Conservation (phyloP, 495 filamentous ascomycete genomes). For the Penicillium lividum region DNA sequence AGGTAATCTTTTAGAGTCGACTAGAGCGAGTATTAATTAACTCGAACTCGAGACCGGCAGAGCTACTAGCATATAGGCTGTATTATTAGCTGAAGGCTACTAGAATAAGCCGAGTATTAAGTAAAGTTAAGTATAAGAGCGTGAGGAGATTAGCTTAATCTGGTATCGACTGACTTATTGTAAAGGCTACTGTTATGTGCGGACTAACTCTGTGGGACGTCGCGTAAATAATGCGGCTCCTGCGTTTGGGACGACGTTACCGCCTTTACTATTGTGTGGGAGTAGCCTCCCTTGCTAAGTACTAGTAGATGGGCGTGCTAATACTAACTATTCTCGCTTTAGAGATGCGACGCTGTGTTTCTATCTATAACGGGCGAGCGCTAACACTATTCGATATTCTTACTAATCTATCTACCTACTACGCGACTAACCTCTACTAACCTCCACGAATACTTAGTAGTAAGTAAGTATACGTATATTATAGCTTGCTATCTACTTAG, state of each 20-base stretch:
- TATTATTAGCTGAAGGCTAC: background rate
- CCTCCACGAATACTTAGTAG: background rate
- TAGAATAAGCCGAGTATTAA: no score
- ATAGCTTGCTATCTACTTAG: background rate
- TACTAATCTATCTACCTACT: background rate
- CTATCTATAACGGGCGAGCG: background rate
- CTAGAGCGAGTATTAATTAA: conserved; percentile 2
- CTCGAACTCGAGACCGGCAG: background rate
- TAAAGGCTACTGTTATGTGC: background rate
- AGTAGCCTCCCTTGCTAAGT: background rate
- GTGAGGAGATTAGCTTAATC: background rate
- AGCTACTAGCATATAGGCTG: background rate
- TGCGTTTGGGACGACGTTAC: conserved; percentile 2
- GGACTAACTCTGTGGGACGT: background rate
- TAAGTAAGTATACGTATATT: background rate
- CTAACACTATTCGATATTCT: background rate
- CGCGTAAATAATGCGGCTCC: conserved; percentile 3
- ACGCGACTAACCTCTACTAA: background rate
- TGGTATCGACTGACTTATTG: background rate
- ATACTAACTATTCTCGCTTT: background rate
- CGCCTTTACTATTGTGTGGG: background rate
- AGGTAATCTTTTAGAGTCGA: conserved; percentile 1
- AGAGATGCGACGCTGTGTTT: background rate
- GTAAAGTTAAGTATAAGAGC: no score
- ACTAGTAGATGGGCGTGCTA: background rate